A percentile compares a stretch with the other conserved stretches of the same genome.
Evolutionary conservation across 352 stramenopile species (phyloP).

Genomic region (Phytophthora sojae): DNA sequence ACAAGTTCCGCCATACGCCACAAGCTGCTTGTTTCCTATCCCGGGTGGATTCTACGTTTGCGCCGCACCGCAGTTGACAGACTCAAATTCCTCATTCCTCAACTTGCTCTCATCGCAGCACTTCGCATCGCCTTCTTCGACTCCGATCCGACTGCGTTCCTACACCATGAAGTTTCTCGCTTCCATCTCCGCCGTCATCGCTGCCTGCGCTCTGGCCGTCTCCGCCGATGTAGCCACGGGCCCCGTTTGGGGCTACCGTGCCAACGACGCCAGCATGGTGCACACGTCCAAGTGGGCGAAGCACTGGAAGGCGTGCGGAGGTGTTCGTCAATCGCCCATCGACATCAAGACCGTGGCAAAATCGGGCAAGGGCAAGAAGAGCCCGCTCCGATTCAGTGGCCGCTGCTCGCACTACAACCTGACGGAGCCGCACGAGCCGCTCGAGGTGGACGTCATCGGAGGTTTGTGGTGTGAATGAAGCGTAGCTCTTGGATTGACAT

Average conservation of each 20-base stretch:
- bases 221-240: constrained; percentile 17
- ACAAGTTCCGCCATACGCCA: too few relatives aligned
- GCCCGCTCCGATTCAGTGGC: constrained; percentile 41
- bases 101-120: constrained; percentile 32
- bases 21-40: too few relatives aligned
- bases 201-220: constrained; percentile 22
- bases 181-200: constrained; percentile 26
- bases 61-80: too few relatives aligned
- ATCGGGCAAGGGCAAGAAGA: constrained; percentile 12
- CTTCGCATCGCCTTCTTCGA: constrained; percentile 11
- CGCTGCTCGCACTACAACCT: constrained; percentile 41
- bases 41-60: too few relatives aligned
- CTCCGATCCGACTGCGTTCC: constrained; percentile 17
- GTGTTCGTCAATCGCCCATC: constrained; percentile 52
- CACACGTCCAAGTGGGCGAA: constrained; percentile 34
- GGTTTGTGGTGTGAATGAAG: constrained; percentile 8
- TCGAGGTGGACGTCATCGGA: constrained; percentile 29
- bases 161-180: constrained; percentile 36
- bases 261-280: constrained; percentile 33
- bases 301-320: constrained; percentile 34
- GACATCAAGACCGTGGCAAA: constrained; percentile 37
- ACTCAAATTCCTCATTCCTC: constrained; percentile 16
- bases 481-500: too few relatives aligned
- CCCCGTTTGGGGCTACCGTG: constrained; percentile 43
- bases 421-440: constrained; percentile 13